Evolutionary conservation across 495 filamentous ascomycete species (phyloP).

Genomic region (Penicillium samsonianum): DNA sequence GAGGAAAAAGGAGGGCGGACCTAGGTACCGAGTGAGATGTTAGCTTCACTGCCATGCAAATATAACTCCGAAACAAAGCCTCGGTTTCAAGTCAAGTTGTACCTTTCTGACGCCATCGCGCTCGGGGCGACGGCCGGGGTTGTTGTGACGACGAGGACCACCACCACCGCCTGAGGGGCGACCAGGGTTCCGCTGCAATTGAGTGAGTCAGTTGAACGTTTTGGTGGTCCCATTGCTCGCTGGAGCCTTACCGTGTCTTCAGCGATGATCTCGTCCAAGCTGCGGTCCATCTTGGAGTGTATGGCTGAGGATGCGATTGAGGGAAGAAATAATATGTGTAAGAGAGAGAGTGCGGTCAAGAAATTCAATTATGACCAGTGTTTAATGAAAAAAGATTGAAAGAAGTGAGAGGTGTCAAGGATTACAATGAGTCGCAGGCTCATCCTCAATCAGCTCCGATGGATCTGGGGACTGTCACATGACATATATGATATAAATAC

Average conservation of each 20-base stretch:
- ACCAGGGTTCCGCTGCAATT: conserved; percentile 35
- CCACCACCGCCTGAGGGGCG: conserved; percentile 43
- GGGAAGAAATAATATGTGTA: background rate
- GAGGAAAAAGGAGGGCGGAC: conserved; percentile 48
- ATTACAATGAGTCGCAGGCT: conserved; percentile 10
- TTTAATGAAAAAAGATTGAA: conserved; percentile 3
- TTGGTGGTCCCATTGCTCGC: background rate
- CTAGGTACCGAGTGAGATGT: conserved; percentile 15
- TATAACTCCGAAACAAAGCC: background rate
- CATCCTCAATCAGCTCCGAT: conserved; percentile 8
- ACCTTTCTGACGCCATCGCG: conserved; percentile 80
- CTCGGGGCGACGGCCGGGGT: conserved; percentile 61
- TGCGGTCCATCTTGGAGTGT: conserved; percentile 67
- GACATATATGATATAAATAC: background rate
- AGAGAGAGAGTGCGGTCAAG: background rate
- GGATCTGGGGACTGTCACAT: conserved; percentile 12
- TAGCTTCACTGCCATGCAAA: background rate
- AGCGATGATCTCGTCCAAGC: conserved; percentile 80
- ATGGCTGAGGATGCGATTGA: conserved; percentile 4
- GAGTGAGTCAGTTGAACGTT: conserved; percentile 15
- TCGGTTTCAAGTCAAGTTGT: conserved; percentile 6
- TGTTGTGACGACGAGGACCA: conserved; percentile 51
- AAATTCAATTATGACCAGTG: background rate
- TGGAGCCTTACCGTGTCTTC: conserved; percentile 67
- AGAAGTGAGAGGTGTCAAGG: conserved; percentile 7